Evolutionary conservation across 352 stramenopile genomes (phyloP), one percentile per base, ranked within the genome.

Genomic region (Pythium dissotocum): DNA sequence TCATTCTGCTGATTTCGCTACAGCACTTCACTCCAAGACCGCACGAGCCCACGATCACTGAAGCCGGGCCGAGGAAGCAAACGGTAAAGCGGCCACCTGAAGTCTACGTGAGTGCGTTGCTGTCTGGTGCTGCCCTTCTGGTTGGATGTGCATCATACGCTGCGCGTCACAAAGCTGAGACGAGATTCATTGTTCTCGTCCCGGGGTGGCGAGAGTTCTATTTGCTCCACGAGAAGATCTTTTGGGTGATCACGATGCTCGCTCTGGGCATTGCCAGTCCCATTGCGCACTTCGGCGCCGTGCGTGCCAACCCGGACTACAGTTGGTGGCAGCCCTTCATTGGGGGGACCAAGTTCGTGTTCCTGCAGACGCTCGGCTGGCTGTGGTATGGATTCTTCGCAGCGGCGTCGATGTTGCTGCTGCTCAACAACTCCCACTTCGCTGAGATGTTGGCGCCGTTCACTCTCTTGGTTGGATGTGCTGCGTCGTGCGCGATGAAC

Each of bases 281-380:
- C 0, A 75, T 88, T 9, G 63, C 71, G 2, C 75, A 88, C 59
- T 65, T 79, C 54, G 78, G 78, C 4, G 77, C 74, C 2, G 70
- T 80, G 4, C 77, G 80, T 21, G 63, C 71, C 0, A 36, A 70
- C 0, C 48, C 72, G 13, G 42, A 53, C 10, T 88, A 78, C 51
- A 55, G 44, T 0, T 80, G 77, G 73, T 88, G 77, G 77, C 80
- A 88, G 13, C 80, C 80, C 5, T 88, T 88, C 53, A 51, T 76
- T 3, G 80, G 80, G 13, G 79, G 77, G n/a, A 84, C 80, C 1
- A 83, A 82, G 53, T 88, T 82, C 63, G 71, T 87, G 7, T 88
- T 88, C 57, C 53, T 88, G 14, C 80, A 88, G 70, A 81, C 73
- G 6, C 70, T 88, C 5, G 80, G 80, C 2, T 88, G 80, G 80